Evolutionary conservation across 768 basidiomycete species (phyloP).

Genomic region (Daedalea quercina): DNA sequence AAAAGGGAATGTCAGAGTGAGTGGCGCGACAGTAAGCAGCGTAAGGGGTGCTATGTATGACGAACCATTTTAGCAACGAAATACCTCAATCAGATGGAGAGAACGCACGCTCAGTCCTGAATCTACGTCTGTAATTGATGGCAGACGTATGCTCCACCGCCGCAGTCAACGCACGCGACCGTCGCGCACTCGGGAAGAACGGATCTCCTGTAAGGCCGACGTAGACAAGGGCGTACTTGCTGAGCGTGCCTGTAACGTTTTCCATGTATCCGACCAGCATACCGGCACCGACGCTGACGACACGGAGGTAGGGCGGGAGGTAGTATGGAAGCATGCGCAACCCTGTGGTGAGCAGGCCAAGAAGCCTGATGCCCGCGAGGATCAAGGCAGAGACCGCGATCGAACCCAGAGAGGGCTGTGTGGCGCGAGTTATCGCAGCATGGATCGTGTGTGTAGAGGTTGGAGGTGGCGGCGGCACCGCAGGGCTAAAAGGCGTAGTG

Average conservation of each 20-base stretch:
- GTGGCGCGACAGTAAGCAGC: constrained; percentile 68
- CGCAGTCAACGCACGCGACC: constrained; percentile 50
- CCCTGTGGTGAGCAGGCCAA: constrained; percentile 42
- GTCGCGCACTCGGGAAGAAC: constrained; percentile 44
- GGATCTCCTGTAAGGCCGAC: constrained; percentile 48
- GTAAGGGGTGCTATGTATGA: constrained; percentile 48
- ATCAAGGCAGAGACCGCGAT: constrained; percentile 73
- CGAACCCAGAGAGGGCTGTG: constrained; percentile 76
- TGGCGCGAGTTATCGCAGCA: constrained; percentile 70
- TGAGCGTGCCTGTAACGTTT: constrained; percentile 43
- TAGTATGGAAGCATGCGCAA: constrained; percentile 53
- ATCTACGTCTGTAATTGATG: constrained; percentile 38
- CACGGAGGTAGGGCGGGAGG: constrained; percentile 38
- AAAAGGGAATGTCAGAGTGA: constrained; percentile 77
- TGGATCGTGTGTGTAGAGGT: constrained; percentile 69
- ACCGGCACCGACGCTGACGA: constrained; percentile 28
- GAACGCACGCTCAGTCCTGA: constrained; percentile 52
- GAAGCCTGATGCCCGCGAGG: constrained; percentile 60
- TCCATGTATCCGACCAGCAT: constrained; percentile 40
- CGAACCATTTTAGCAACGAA: no score
- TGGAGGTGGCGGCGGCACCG: constrained; percentile 32
- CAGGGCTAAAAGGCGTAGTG: constrained; percentile 13
- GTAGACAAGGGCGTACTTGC: constrained; percentile 52
- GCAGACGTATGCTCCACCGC: constrained; percentile 41
- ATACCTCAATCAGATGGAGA: neutral